Evolutionary conservation across 768 basidiomycete species (phyloP).

Genomic region (Trichaptum fuscoviolaceum): DNA sequence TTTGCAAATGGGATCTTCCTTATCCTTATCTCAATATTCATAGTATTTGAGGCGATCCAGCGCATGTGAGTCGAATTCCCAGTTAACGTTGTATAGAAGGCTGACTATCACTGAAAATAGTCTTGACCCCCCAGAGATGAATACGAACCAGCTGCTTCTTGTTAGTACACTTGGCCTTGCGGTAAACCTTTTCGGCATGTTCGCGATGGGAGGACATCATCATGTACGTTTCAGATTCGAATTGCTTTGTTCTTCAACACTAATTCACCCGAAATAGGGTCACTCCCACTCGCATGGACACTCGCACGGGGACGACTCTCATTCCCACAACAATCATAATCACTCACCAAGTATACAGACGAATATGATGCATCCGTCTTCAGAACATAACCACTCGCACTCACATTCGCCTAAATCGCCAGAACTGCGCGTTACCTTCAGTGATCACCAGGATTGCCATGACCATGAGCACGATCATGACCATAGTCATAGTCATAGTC

Average conservation of each 20-base stretch:
- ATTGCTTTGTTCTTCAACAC: background rate
- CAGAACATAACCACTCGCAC: slow-evolving; percentile 21
- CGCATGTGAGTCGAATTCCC: slow-evolving; percentile 55
- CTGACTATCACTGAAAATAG: slow-evolving; percentile 30
- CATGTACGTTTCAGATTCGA: slow-evolving; percentile 55
- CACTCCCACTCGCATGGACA: slow-evolving; percentile 53
- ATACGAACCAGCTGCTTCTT: slow-evolving; percentile 84
- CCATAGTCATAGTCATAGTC: slow-evolving; percentile 16
- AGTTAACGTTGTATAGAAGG: background rate
- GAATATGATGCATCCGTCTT: background rate
- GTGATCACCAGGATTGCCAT: slow-evolving; percentile 10
- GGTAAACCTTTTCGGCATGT: slow-evolving; percentile 98
- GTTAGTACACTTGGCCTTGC: slow-evolving; percentile 86
- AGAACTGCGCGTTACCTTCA: slow-evolving; percentile 10
- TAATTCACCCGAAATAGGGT: slow-evolving; percentile 29
- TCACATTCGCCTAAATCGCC: slow-evolving; percentile 21
- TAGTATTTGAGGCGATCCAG: slow-evolving; percentile 96
- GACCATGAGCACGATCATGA: slow-evolving; percentile 18
- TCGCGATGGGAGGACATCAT: slow-evolving; percentile 95
- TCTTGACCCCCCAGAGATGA: slow-evolving; percentile 96
- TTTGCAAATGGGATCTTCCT: slow-evolving; percentile 97
- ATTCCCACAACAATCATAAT: slow-evolving; percentile 21
- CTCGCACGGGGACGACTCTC: slow-evolving; percentile 22
- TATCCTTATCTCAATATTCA: slow-evolving; percentile 93
- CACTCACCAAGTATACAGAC: slow-evolving; percentile 19